Percentiles rank a stretch among this genome's conserved stretches.
These are phyloP conservation scores for Pleurotus sapidus DNA, from an alignment of 768 basidiomycete species.

Conservation along the genomic window DNA sequence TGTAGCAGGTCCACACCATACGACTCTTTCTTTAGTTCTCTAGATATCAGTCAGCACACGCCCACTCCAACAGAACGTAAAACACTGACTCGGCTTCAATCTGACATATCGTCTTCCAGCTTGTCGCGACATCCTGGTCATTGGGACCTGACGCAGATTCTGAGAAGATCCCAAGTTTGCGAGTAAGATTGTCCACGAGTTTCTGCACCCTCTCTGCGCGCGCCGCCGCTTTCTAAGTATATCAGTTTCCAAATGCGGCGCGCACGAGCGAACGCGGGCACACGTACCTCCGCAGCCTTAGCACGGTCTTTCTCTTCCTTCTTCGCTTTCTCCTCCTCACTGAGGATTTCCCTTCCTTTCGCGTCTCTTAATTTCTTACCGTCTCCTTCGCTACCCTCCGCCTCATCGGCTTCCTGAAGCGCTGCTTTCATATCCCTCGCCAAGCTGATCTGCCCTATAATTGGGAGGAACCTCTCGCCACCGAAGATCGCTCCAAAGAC, in stretches of 20 bases:
- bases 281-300: conserved; percentile 63
- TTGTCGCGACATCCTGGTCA: conserved; percentile 65
- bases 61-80: conserved; percentile 6
- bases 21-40: conserved; percentile 81
- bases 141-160: conserved; percentile 74
- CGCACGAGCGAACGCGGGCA: conserved; percentile 2
- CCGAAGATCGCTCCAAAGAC: conserved; percentile 85
- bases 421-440: conserved; percentile 91
- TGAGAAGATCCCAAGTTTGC: conserved; percentile 84
- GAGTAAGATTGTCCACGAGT: conserved; percentile 74
- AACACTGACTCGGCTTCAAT: conserved; percentile 76
- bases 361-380: conserved; percentile 55
- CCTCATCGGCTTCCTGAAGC: conserved; percentile 77
- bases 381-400: conserved; percentile 44
- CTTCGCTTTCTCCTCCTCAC: conserved; percentile 69
- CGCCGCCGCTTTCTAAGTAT: conserved; percentile 69
- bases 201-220: conserved; percentile 73
- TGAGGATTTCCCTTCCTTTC: conserved; percentile 50
- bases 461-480: conserved; percentile 80
- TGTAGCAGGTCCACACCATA: conserved; percentile 87
- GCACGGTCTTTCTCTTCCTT: conserved; percentile 72
- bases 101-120: conserved; percentile 75
- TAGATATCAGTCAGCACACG: conserved; percentile 22
- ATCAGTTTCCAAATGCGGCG: not conserved
- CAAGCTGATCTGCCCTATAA: conserved; percentile 86